Base-by-base conservation (phyloP, 2,329 filamentous ascomycete genomes). In the Sporothrix humicola region DNA sequence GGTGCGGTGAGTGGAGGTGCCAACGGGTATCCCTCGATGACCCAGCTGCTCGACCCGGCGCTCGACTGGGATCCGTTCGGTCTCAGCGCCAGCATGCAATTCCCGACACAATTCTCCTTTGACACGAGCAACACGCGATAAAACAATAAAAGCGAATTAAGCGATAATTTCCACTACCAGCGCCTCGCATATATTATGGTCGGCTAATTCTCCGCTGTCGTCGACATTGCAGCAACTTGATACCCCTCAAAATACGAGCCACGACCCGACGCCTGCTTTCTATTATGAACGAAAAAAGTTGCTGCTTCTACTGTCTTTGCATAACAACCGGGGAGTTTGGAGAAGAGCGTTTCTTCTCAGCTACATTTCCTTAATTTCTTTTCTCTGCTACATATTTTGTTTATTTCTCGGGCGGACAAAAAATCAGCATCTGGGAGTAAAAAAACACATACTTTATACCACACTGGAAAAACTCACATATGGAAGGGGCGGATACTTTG, bases 21-120 rank as follows among this genome's bases (percentile, higher is more conserved):
- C 52, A 87, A 92, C 78, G 89, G 91, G 15, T 97, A 93, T 80
- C 87, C 87, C 6, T 87, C 87, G 23, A 89, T 90, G 88, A 88
- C 87, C 3, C 87, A 89, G 78, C 81, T 90, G 8, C 81, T 90
- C 58, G 95, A 98, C 79, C 92, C 94, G 20, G 93, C 94, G 83
- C 85, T 97, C 68, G 95, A 98, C 80, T 93, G 94, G 82, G 95
- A 98, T 82, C 95, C 95, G 0, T 98, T 98, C 79, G 95, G 95
- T 13, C 86, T 98, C 71, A 95, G 93, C 74, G 95, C 95, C 50
- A 97, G 93, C 83, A 97, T 97, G 95, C 93, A 95, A 77, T 97
- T 97, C 79, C 94, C 94, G 12, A 93, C 92, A 1, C 92, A 93
- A 73, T 96, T 95, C 82, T 89, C 90, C 70, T 94, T 93, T 80